Base-by-base conservation (phyloP, 108 stramenopile species). In the Cyclotella kingstonii region DNA sequence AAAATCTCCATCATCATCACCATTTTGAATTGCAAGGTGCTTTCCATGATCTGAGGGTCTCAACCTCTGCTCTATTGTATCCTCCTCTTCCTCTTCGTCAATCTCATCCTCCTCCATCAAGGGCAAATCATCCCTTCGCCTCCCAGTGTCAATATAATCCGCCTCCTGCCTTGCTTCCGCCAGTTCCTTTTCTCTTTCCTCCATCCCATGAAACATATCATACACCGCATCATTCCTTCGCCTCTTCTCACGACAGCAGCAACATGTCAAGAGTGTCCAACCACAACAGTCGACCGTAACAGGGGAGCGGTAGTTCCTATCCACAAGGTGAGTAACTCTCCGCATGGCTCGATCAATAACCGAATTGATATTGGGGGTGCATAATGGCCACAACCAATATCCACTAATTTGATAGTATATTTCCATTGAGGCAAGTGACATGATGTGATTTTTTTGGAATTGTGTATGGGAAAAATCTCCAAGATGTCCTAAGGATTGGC, bases 351-450 rank as follows among this genome's bases (percentile, higher is more conserved):
- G 35, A 52, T 72, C 70, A 30, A 72, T 57, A 11, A 72, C 62
- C 3, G 35, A 0, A 29, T 72, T 62, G 10, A 72, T 63, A 27
- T 72, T 56, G 7, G 70, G 70, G 15, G 56, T 72, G 31, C 26
- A 39, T 7, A 72, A 25, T 2, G 70, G 70, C 70, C 70, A 72
- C 6, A 63, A 41, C 70, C 70, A 72, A 63, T 63, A 58, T 0
- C 62, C 56, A 25, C 54, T 41, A 22, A 72, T 72, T 49, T 72
- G 62, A 50, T 72, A 63, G 56, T 72, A 72, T 49, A 72, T 72
- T 41, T 72, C 70, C 54, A 70, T 42, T 1, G 69, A 60, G 14
- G 60, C 69, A 11, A 70, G 54, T 19, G 60, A 54, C 60, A 62
- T 70, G 23, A 70, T 70, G 25, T 70, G 69, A 62, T 70, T 70